Evolutionary conservation across 768 basidiomycete genomes (phyloP).

Genomic region (Tulasnella sp.): DNA sequence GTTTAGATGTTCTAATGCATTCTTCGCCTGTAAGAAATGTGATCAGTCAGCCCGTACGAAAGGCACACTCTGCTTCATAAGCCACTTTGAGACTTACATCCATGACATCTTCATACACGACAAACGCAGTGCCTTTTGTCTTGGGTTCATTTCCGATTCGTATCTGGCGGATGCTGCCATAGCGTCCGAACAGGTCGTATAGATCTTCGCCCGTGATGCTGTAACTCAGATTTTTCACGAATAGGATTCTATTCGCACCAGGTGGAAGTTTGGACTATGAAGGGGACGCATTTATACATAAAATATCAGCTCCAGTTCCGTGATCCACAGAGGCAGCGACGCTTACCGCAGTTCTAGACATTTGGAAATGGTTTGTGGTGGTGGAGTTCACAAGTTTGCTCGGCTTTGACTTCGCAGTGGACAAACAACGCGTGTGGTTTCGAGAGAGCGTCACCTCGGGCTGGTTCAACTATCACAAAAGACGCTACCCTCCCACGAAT

Average conservation of each 20-base stretch:
- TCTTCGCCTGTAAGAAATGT: constrained; percentile 71
- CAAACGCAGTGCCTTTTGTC: constrained; percentile 94
- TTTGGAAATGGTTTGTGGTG: neutral
- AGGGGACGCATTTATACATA: neutral
- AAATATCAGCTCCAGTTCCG: neutral
- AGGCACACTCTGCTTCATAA: constrained; percentile 2
- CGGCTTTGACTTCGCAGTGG: neutral
- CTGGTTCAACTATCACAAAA: too few species aligned
- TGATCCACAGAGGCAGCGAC: neutral
- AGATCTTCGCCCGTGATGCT: constrained; percentile 91
- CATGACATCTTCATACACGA: constrained; percentile 96
- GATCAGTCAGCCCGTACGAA: neutral
- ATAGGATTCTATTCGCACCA: constrained; percentile 88
- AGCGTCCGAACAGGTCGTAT: constrained; percentile 96
- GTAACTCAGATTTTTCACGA: constrained; percentile 92
- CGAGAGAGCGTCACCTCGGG: too few species aligned
- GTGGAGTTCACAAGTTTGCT: neutral
- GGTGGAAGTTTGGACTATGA: constrained; percentile 82
- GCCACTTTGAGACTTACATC: constrained; percentile 61
- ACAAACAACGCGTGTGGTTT: neutral
- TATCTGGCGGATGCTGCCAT: constrained; percentile 95
- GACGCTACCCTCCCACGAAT: too few species aligned
- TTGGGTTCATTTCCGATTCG: constrained; percentile 91
- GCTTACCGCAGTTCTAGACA: neutral
- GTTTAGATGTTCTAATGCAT: constrained; percentile 95